Evolutionary conservation across 495 filamentous ascomycete genomes (phyloP), one percentile per base, ranked within the genome.

Genomic region (Astrothelium subdiscretum): DNA sequence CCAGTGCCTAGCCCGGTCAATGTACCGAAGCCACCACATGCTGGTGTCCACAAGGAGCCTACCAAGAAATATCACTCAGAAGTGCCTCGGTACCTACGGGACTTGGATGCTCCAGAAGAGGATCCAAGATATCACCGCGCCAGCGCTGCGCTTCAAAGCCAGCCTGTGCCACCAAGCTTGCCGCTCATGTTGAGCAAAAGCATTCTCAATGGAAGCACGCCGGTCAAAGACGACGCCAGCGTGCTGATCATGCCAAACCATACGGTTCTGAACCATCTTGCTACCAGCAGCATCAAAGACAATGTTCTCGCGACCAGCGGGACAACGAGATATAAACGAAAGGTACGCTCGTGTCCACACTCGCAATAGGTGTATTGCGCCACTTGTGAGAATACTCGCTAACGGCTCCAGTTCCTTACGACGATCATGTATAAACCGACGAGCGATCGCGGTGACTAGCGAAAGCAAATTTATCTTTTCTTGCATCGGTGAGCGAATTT

Each of bases 261-360:
- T 66, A 96, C 94, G 2, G 90, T 98, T 29, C 75, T 98, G 66
- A 98, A 98, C 66, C 94, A 98, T 72, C 77, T 98, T 54, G 92
- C 92, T n/a, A 98, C 94, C 3, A 96, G 91, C 78, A 96, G 91
- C 74, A 98, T 98, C 74, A 97, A 96, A 75, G 89, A 95, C 63
- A 88, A 89, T 60, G 88, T 97, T 31, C 80, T 98, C 63, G 94
- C 95, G n/a, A 94, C 95, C 2, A 96, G 91, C 70, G 94, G 90
- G 20, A 98, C 94, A 18, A 98, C 95, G 22, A 82, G 94, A 75
- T 97, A 97, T 74, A 92, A 90, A 78, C 86, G 86, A 72, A 98
- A 98, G 86, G 94, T 95, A 77, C 66, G 76, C 70, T 32, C 35
- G 32, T 40, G 13, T 58, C 62, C 58, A 52, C n/a, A 24, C 32